Base-by-base conservation (phyloP, 2,329 filamentous ascomycete species). In the Orbilia quercus region DNA sequence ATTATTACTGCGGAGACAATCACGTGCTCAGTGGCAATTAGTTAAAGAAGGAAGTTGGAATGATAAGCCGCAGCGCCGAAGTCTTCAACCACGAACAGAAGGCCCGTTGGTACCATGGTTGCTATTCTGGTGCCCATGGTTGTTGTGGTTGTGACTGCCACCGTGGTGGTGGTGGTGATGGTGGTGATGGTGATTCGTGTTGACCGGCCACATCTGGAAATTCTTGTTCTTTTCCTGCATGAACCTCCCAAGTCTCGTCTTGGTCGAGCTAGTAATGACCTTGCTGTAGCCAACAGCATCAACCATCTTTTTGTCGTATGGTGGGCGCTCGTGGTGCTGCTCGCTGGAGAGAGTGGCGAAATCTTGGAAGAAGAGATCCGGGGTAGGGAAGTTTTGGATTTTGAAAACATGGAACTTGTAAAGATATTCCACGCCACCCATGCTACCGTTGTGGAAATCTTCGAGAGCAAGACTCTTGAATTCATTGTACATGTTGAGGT, bases 401-500 rank as follows among this genome's bases (percentile, higher is more conserved):
- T 74, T 73, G 59, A 75, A 66, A 2, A 75, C 84, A 79, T 91
- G 91, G 80, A 88, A 91, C 50, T 85, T 85, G 76, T 90, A 82
- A 63, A 92, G 82, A 79, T 85, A 85, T 69, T 83, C 84, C 78
- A 90, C 82, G 53, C 90, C 90, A 75, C 82, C 82, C 70, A 82
- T 82, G 71, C 83, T 83, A 77, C 82, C 81, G 77, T 82, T 82
- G 75, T 84, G 80, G 63, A 84, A 83, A 80, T 92, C 90, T 78
- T 89, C 86, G 74, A 89, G 81, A 63, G 90, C 90, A 79, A 86
- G 84, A 77, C 83, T 82, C 75, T 87, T 86, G 82, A 92, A 92
- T 80, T 92, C 90, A 79, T 86, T 83, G 82, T 92, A 92, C 87
- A 93, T 90, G 79, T 83, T 83, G 69, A 84, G 83, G 80, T 92